Evolutionary conservation across 805 yeast genomes (phyloP), one percentile per base, ranked within the genome.

Genomic region (Lipomyces yamadae): DNA sequence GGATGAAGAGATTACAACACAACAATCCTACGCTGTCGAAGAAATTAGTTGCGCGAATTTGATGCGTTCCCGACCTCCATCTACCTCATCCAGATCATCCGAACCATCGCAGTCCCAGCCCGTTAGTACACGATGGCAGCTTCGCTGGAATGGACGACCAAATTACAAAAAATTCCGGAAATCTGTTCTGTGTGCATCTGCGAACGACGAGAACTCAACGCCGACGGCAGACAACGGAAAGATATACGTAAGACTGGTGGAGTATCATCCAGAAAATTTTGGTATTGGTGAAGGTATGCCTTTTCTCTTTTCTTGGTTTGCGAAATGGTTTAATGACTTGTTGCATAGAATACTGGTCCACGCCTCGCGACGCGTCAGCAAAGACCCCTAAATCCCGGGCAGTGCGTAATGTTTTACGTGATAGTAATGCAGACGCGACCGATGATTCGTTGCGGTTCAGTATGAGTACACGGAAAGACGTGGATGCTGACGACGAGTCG

Each of bases 281-380:
- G 70, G 70, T 8, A 39, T 67, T n/a, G 70, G 70, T 10, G 70
- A 63, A 33, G 61, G 70, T 67, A 60, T 34, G 70, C 59, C 13
- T 32, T 39, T 50, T 15, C 55, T 52, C 34, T 37, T 13, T 37
- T 37, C 24, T 37, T 10, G 55, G 34, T 52, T 52, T 52, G 13
- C 39, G 39, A 37, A 37, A 37, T n/a, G 18, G 11, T 52, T 18
- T 8, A 13, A 11, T 13, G 24, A 7, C 57, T 63, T 30, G 48
- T 50, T 34, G 15, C 18, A 3, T 32, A 65, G 68, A 24, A 11
- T 65, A 65, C 30, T 65, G 68, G 68, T 37, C 50, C 37, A 42
- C 60, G n/a, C 59, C 63, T 39, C 57, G 58, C 55, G 55, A 52
- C 29, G 34, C 34, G 55, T 52, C 55, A 4, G 34, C 10, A 24